Base-by-base conservation (phyloP, 306 rosid species). In the Prunus fruticosa region DNA sequence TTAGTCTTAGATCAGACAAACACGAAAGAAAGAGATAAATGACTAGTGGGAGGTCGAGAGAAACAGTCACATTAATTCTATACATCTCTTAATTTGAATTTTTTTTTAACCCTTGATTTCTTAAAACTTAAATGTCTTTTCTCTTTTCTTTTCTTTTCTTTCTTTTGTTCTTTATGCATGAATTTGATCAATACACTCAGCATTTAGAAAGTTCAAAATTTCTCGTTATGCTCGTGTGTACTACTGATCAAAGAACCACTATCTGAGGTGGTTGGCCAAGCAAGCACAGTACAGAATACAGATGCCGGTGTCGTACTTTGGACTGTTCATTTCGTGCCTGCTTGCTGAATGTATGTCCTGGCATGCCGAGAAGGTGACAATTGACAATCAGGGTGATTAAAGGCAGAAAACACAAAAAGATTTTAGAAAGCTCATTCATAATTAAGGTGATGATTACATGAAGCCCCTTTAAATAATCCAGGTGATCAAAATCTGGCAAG, bases 401-500 rank as follows among this genome's bases (percentile, higher is more conserved):
- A 20, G 27, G 3, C 8, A 10, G 3, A 56, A 60, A 23, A 60
- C 13, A 60, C 20, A 5, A 22, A 60, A 60, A 13, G 25, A 27
- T 15, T 23, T 22, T 43, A 57, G 13, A 30, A 71, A 19, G 22
- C 18, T 60, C 43, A 1, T 25, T 73, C 13, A 45, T 58, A 19
- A 45, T 71, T 32, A 51, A 47, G 47, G 32, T 32, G 65, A 64
- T 50, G 74, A 79, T 84, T 80, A 82, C 77, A 63, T 30, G 52
- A 74, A 58, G 45, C 75, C 84, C 83, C 80, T 22, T 57, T 34
- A 13, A 30, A 23, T 13, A 13, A 60, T 58, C 77, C 77, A 76
- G 74, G 67, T 25, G 38, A 25, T 10, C 61, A 77, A 78, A 76
- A 65, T 64, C 41, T 72, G 69, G 82, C 84, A 84, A 73, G 88